These are phyloP conservation scores for Trichoderma brevicompactum DNA, from an alignment of 2,329 filamentous ascomycete genomes.

Conservation along the genomic window DNA sequence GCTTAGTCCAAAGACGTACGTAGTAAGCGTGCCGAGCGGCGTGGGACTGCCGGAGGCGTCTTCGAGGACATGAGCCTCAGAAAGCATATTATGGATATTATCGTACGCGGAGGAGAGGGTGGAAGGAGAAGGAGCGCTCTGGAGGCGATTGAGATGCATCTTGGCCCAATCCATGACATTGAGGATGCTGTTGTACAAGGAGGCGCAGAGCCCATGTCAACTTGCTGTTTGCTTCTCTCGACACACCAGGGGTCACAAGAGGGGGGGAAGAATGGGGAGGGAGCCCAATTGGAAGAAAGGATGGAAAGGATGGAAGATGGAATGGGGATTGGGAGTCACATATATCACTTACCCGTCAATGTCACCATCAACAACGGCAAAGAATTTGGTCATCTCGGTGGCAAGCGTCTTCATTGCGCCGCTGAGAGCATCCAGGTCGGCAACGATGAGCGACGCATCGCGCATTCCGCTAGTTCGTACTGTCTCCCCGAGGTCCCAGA, in stretches of 20 bases:
- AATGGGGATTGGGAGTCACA: neutral
- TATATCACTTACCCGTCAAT: constrained; percentile 69
- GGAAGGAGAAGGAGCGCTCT: constrained; percentile 60
- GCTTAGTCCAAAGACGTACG: constrained; percentile 77
- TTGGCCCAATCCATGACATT: constrained; percentile 97
- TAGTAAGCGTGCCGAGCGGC: constrained; percentile 68
- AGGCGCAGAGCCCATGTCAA: constrained; percentile 30
- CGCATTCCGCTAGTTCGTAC: constrained; percentile 90
- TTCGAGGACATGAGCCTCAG: constrained; percentile 64
- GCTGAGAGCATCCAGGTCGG: constrained; percentile 81
- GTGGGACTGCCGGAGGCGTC: constrained; percentile 63
- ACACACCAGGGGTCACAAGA: constrained; percentile 23
- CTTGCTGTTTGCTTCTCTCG: constrained; percentile 23
- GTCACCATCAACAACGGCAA: constrained; percentile 90
- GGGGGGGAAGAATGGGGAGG: neutral
- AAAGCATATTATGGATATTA: constrained; percentile 80
- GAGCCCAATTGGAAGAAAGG: neutral
- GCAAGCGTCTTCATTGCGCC: constrained; percentile 84
- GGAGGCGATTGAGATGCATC: constrained; percentile 76
- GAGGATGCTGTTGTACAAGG: constrained; percentile 65
- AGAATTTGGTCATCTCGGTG: constrained; percentile 86
- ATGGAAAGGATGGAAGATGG: neutral
- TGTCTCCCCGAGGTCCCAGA: constrained; percentile 93
- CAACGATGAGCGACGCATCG: constrained; percentile 82
- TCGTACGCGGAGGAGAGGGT: constrained; percentile 72